Base-by-base conservation (phyloP, 345 rosid species). In the Ceriops zippeliana region DNA sequence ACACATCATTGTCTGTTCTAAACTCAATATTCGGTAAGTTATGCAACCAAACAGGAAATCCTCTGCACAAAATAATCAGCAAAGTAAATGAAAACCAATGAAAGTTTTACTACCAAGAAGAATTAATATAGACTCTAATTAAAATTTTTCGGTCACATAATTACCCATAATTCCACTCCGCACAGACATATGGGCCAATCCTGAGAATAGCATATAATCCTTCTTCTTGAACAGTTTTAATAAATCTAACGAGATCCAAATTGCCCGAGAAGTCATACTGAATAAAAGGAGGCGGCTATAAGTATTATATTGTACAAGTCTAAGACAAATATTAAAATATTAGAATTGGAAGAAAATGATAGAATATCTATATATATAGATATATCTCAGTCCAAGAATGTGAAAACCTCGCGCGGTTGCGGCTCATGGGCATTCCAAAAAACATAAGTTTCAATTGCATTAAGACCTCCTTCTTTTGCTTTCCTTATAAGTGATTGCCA, bases 381-480 rank as follows among this genome's bases (percentile, higher is more conserved):
- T 7, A 10, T 6, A 10, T 10, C 5, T 54, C 6, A 24, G 3
- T 42, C 3, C 5, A 9, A 37, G 20, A 49, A 28, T 2, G 26
- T 11, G 11, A 17, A 67, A 27, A 70, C 68, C 68, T 70, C 32
- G 6, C 76, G 76, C 0, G 28, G 65, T 30, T 47, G 20, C 26
- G 66, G 71, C 52, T 73, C 76, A n/a, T 73, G 76, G 1, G 67
- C 71, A 62, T 73, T 67, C 76, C 76, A 73, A 31, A 73, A 73
- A 31, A 73, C 76, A 8, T 73, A 73, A 6, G 76, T 73, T 46
- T 73, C 77, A 19, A 74, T 62, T 2, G 77, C 52, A 63, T 74
- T 69, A 7, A 74, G 67, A 20, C 77, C 77, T 13, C 77, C 77
- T 30, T 62, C 59, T 46, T 74, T 74, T 6, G 72, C 62, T 51